Evolutionary conservation across 129 eudicot genomes (phyloP), one percentile per base, ranked within the genome.

Genomic region (Smallanthus sonchifolius): DNA sequence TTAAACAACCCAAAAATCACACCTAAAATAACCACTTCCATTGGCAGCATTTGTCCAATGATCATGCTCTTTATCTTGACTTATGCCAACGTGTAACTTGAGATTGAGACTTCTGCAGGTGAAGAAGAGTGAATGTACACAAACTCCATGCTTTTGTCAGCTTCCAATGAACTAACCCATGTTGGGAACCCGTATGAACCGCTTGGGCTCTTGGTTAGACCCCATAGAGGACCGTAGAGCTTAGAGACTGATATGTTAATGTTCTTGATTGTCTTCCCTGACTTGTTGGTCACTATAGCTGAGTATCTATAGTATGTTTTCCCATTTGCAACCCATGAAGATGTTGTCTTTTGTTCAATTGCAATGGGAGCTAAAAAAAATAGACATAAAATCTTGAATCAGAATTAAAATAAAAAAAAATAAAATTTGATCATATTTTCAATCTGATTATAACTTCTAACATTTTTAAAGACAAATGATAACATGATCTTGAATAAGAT

Each of bases 161-260:
- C 87, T 30, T 83, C 78, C 76, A 94, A 85, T 60, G 89, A 77
- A 45, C 81, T 85, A 67, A 83, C 54, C 98, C 98, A 90, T 67
- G 89, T 74, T 44, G 98, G 98, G 81, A 90, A 82, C 57, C 76
- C 74, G 70, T 90, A 94, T 4, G 93, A 86, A 40, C 88, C 78
- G 3, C 97, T 91, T 72, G 49, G 13, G 11, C 69, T 84, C 83
- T 88, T 88, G 68, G 89, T 78, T 14, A 94, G 88, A 63, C 98
- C 98, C 98, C 98, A 94, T 13, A 94, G 35, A 63, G 97, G 97
- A 75, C 98, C 98, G 42, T 90, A 86, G 38, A 94, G 96, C 75
- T 88, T 85, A 34, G 92, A 81, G 76, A 94, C 83, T 4, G 87
- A 81, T 57, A 94, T 78, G 73, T 87, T 88, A 79, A 94, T 78